phyloP scores from a whole-genome alignment of 2,329 filamentous ascomycete genomes.

The Venturiaceae sp. region DNA sequence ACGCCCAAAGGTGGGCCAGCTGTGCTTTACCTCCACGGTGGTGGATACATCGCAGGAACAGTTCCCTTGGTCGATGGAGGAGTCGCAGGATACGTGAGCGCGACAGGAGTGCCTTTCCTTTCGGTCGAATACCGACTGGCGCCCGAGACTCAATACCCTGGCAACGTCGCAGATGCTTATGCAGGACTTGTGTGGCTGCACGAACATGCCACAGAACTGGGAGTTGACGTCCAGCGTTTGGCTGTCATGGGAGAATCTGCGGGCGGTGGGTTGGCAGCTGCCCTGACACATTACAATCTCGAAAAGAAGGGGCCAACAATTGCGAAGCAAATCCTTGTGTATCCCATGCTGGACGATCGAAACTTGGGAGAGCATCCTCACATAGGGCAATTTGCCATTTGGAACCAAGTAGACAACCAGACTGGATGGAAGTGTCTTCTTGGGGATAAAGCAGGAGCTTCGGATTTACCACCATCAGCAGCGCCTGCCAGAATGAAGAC shows the following conservation, averaged over 20 bases:
- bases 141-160: constrained; percentile 30
- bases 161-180: constrained; percentile 30
- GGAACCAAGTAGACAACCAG: constrained; percentile 27
- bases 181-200: constrained; percentile 28
- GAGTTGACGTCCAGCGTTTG: constrained; percentile 30
- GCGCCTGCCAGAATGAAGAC: constrained; percentile 27
- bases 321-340: constrained; percentile 33
- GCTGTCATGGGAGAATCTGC: constrained; percentile 33
- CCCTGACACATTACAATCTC: constrained; percentile 26
- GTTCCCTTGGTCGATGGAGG: constrained; percentile 16
- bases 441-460: constrained; percentile 23
- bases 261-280: constrained; percentile 33
- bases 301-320: constrained; percentile 22
- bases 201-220: constrained; percentile 27
- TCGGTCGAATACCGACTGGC: constrained; percentile 33
- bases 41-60: constrained; percentile 27
- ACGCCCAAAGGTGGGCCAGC: not conserved
- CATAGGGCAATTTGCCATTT: constrained; percentile 24
- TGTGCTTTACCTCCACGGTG: constrained; percentile 27
- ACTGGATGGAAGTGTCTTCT: constrained; percentile 34
- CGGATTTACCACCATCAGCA: constrained; percentile 24
- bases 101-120: constrained; percentile 24
- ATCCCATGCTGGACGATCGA: constrained; percentile 39
- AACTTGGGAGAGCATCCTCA: constrained; percentile 22
- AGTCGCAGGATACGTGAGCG: constrained; percentile 17